phyloP scores from a whole-genome alignment of 2,329 filamentous ascomycete genomes.

The Aspergillus sp. region DNA sequence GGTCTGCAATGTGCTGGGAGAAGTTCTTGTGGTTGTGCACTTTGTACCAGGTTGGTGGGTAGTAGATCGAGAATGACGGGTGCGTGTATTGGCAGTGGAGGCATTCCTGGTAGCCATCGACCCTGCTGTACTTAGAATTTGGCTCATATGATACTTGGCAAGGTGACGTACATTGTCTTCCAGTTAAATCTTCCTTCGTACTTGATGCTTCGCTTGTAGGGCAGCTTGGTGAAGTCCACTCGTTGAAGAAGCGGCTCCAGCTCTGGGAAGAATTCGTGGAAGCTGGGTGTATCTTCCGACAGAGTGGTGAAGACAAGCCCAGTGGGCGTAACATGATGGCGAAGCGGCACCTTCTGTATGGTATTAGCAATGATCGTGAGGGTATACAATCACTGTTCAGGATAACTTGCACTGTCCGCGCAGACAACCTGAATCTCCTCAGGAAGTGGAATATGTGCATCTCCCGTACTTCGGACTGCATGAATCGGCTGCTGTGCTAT shows the following conservation, averaged over 20 bases:
- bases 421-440: conserved; percentile 44
- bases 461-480: conserved; percentile 37
- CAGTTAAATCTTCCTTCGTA: conserved; percentile 60
- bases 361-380: not conserved
- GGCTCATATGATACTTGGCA: too few relatives aligned
- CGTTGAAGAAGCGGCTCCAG: conserved; percentile 49
- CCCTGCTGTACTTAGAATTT: conserved; percentile 33
- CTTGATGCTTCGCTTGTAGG: conserved; percentile 53
- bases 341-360: conserved; percentile 26
- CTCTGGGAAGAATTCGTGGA: conserved; percentile 56
- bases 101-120: conserved; percentile 60
- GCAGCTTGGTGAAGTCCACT: conserved; percentile 56
- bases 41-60: conserved; percentile 56
- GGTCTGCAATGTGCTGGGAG: conserved; percentile 57
- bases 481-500: conserved; percentile 49
- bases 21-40: conserved; percentile 58
- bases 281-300: conserved; percentile 48
- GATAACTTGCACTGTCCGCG: conserved; percentile 30
- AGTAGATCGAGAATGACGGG: conserved; percentile 55
- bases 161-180: conserved; percentile 53
- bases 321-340: conserved; percentile 48
- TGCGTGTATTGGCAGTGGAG: conserved; percentile 61
- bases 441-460: conserved; percentile 24
- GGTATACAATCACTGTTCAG: not conserved
- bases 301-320: conserved; percentile 56